Conservation (phyloP, 805 yeast species). For the Kodamaea fukazawae region DNA sequence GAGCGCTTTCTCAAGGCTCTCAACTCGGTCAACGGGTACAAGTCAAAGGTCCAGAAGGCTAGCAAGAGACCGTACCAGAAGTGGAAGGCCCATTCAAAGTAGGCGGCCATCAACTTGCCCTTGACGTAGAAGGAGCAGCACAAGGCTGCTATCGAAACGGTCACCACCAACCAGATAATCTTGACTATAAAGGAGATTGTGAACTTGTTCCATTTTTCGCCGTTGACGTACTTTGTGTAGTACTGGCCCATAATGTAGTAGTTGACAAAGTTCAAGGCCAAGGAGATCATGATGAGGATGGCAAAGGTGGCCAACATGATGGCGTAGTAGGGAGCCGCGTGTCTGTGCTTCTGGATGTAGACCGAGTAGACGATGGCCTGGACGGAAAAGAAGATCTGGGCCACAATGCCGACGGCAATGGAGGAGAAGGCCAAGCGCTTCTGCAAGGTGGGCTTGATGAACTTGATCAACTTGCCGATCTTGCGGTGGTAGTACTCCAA, state of each 20-base stretch:
- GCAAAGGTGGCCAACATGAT: slow-evolving; percentile 24
- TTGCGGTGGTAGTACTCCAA: slow-evolving; percentile 27
- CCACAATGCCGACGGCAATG: slow-evolving; percentile 20
- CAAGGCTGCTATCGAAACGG: slow-evolving; percentile 19
- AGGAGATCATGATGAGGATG: slow-evolving; percentile 23
- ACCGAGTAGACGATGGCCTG: slow-evolving; percentile 19
- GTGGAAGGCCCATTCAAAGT: slow-evolving; percentile 28
- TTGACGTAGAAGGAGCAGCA: slow-evolving; percentile 22
- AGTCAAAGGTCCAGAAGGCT: slow-evolving; percentile 29
- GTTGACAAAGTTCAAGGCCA: slow-evolving; percentile 25
- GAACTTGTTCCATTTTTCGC: slow-evolving; percentile 28
- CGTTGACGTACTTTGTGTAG: slow-evolving; percentile 26
- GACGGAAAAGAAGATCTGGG: slow-evolving; percentile 22
- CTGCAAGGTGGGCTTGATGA: slow-evolving; percentile 23
- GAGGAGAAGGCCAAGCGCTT: slow-evolving; percentile 24
- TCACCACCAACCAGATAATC: slow-evolving; percentile 22
- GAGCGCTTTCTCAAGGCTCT: slow-evolving; percentile 13
- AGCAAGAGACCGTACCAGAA: slow-evolving; percentile 26
- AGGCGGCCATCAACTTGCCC: slow-evolving; percentile 16
- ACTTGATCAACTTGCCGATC: slow-evolving; percentile 28
- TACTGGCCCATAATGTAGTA: slow-evolving; percentile 31
- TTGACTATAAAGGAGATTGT: slow-evolving; percentile 25
- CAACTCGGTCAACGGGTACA: slow-evolving; percentile 27
- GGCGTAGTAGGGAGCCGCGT: slow-evolving; percentile 22
- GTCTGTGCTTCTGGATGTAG: slow-evolving; percentile 14